A percentile compares a stretch with the other conserved stretches of the same genome.
Conservation (phyloP, 148 eudicot genomes). For the Polygonum aviculare region DNA sequence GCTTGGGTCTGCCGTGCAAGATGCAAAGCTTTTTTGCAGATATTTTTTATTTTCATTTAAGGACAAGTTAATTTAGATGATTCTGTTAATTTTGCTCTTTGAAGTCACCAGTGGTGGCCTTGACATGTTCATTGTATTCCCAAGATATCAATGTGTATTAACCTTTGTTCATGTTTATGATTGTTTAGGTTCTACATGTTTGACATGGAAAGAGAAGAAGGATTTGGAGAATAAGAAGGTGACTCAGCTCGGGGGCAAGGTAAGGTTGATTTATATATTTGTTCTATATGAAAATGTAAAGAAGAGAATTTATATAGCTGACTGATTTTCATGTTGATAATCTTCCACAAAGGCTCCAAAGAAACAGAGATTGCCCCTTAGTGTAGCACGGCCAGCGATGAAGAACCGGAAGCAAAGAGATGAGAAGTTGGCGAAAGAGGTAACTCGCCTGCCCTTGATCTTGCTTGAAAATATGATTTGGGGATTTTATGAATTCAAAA, state of each 20-base stretch:
- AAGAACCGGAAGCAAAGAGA: constrained; percentile 84
- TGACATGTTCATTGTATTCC: neutral
- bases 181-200: constrained; percentile 46
- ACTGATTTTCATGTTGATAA: constrained; percentile 4
- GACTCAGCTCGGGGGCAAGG: constrained; percentile 92
- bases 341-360: constrained; percentile 47
- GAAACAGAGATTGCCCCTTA: constrained; percentile 71
- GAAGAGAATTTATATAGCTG: neutral
- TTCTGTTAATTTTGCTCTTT: neutral
- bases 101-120: neutral
- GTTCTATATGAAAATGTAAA: neutral
- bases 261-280: constrained; percentile 45
- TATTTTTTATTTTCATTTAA: neutral
- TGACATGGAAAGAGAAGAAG: constrained; percentile 93
- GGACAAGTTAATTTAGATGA: neutral
- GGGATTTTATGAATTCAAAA: too few species aligned
- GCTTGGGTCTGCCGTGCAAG: neutral
- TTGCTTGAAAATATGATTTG: too few species aligned
- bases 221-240: constrained; percentile 80
- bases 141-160: neutral
- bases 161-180: neutral
- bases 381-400: constrained; percentile 65
- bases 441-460: constrained; percentile 4
- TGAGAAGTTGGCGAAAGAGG: constrained; percentile 54
- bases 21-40: neutral